Percentiles rank a stretch among this genome's conserved stretches.
Evolutionary conservation across 208 protist species (phyloP).

Genomic region (Spongospora subterranea): DNA sequence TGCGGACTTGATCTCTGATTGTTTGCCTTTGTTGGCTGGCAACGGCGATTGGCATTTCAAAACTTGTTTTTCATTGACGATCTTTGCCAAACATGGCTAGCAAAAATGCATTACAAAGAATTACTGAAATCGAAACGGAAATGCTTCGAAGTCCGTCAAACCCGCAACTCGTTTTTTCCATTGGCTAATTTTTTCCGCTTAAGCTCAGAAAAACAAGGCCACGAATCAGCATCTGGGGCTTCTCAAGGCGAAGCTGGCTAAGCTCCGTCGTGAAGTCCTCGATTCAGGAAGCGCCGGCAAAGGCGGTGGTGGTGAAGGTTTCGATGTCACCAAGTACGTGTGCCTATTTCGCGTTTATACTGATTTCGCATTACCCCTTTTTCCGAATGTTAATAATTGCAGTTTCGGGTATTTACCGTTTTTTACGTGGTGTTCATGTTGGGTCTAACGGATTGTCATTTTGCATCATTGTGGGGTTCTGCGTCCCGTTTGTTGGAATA

Average conservation of each 20-base stretch:
- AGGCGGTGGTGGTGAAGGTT: slow-evolving; percentile 85
- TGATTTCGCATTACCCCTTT: neutral
- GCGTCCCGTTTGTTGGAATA: no score
- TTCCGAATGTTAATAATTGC: neutral
- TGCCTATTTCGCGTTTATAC: neutral
- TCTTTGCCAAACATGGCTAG: neutral
- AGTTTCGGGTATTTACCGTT: neutral
- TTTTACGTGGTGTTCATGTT: neutral
- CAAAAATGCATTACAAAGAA: slow-evolving; percentile 57
- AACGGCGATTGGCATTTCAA: no score
- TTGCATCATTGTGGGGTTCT: no score
- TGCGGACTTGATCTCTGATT: no score
- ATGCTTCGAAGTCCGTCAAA: slow-evolving; percentile 6
- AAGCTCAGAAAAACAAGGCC: slow-evolving; percentile 71
- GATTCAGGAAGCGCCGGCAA: slow-evolving; percentile 67
- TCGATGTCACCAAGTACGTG: slow-evolving; percentile 93
- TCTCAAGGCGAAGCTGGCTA: slow-evolving; percentile 96
- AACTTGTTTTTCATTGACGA: no score
- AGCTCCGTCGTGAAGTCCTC: slow-evolving; percentile 89
- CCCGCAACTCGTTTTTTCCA: neutral
- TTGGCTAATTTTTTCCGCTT: neutral
- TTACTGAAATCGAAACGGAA: slow-evolving; percentile 63
- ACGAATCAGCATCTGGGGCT: slow-evolving; percentile 83
- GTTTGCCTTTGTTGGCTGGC: no score
- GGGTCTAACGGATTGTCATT: neutral